Conservation (phyloP, 108 stramenopile species). For the Epithemia pelagica region DNA sequence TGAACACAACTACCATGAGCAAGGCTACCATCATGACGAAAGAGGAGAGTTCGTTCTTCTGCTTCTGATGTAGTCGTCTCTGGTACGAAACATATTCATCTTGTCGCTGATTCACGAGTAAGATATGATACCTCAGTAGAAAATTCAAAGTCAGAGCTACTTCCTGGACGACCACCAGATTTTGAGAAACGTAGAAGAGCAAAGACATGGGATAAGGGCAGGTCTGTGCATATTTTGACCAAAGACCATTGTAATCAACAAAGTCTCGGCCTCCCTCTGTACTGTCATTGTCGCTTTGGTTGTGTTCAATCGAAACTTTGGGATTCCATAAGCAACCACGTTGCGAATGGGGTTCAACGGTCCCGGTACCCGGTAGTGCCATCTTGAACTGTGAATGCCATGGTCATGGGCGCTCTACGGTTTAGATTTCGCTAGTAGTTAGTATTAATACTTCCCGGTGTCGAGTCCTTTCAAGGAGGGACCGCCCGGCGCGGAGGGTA, state of each 20-base stretch:
- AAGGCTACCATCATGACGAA: conserved; percentile 30
- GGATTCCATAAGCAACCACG: too few relatives aligned
- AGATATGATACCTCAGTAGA: conserved; percentile 39
- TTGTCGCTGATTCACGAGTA: conserved; percentile 17
- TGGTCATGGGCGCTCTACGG: too few relatives aligned
- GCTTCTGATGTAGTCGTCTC: conserved; percentile 1
- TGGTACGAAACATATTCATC: background rate
- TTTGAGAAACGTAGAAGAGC: background rate
- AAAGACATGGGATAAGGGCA: background rate
- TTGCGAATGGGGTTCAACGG: too few relatives aligned
- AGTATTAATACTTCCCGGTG: too few relatives aligned
- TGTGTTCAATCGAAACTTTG: too few relatives aligned
- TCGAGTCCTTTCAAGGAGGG: too few relatives aligned
- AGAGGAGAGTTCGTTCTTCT: conserved; percentile 5
- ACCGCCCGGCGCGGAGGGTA: too few relatives aligned
- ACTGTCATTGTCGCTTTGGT: too few relatives aligned
- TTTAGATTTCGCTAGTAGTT: too few relatives aligned
- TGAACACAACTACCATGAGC: conserved; percentile 20
- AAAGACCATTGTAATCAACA: background rate
- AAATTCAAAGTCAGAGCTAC: conserved; percentile 50
- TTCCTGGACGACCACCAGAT: conserved; percentile 63
- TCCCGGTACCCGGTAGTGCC: too few relatives aligned
- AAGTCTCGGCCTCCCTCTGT: too few relatives aligned
- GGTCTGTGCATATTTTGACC: background rate
- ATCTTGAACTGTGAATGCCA: too few relatives aligned